A percentile compares a stretch with the other conserved stretches of the same genome.
Conservation (phyloP, 352 stramenopile species). For the Phytophthora citricola region DNA sequence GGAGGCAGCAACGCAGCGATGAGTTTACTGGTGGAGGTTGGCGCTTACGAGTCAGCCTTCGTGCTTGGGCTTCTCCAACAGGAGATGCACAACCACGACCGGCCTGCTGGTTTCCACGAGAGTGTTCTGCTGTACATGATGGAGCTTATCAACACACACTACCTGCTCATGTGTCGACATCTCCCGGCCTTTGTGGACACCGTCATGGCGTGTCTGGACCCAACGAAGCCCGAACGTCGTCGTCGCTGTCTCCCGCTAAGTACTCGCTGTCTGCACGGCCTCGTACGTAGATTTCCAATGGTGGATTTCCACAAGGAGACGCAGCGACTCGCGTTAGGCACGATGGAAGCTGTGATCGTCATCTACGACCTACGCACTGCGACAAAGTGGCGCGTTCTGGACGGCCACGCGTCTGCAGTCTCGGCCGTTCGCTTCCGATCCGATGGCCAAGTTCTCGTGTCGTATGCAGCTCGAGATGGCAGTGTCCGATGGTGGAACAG, state of each 20-base stretch:
- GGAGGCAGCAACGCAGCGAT: slow-evolving; percentile 76
- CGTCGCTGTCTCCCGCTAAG: slow-evolving; percentile 81
- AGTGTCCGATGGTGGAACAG: slow-evolving; percentile 90
- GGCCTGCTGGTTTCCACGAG: slow-evolving; percentile 70
- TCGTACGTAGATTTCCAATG: slow-evolving; percentile 89
- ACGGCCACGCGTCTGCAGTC: slow-evolving; percentile 77
- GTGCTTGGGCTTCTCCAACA: slow-evolving; percentile 79
- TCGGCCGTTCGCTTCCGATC: slow-evolving; percentile 75
- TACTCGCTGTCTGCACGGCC: slow-evolving; percentile 80
- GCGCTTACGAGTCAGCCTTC: slow-evolving; percentile 80
- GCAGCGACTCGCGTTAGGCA: slow-evolving; percentile 84
- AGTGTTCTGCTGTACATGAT: slow-evolving; percentile 82
- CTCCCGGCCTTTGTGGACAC: slow-evolving; percentile 85
- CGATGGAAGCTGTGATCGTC: slow-evolving; percentile 89
- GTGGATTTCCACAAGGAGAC: slow-evolving; percentile 90
- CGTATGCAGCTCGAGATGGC: slow-evolving; percentile 78
- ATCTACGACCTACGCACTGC: slow-evolving; percentile 90
- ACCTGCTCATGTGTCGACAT: slow-evolving; percentile 86
- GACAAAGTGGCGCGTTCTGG: slow-evolving; percentile 89
- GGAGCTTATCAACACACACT: slow-evolving; percentile 85
- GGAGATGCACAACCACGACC: slow-evolving; percentile 85
- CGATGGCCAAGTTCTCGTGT: slow-evolving; percentile 84
- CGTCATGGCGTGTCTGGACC: slow-evolving; percentile 86
- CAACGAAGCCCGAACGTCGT: slow-evolving; percentile 81
- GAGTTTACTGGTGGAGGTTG: slow-evolving; percentile 80